A percentile compares a stretch with the other conserved stretches of the same genome.
phyloP scores from a whole-genome alignment of 2,329 filamentous ascomycete species.

The Penicillium sp. region DNA sequence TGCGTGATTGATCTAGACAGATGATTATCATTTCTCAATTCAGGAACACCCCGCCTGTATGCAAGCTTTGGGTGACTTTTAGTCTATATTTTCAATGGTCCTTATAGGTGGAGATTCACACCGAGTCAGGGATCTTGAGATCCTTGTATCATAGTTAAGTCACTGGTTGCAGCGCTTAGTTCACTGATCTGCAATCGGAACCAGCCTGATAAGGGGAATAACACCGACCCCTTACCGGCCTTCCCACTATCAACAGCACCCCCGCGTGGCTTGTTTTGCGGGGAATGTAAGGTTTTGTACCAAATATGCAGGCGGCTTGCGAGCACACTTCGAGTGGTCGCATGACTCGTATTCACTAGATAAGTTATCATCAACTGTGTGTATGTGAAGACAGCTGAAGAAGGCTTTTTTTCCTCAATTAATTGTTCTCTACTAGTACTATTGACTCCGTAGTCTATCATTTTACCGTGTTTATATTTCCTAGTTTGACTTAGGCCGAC shows the following conservation, averaged over 20 bases:
- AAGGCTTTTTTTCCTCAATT: too few species aligned
- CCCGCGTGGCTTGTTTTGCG: neutral
- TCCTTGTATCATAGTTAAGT: neutral
- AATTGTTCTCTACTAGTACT: too few species aligned
- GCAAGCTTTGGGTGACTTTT: neutral
- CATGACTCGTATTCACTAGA: too few species aligned
- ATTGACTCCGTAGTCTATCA: too few species aligned
- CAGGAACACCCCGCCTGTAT: neutral
- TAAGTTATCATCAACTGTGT: too few species aligned
- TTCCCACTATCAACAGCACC: neutral
- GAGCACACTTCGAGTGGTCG: too few species aligned
- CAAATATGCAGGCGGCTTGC: too few species aligned
- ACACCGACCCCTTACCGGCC: neutral
- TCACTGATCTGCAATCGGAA: neutral
- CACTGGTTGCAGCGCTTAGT: neutral
- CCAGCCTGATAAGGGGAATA: neutral
- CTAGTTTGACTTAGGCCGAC: too few species aligned
- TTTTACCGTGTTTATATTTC: too few species aligned
- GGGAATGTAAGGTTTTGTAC: neutral
- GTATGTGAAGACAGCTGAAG: too few species aligned
- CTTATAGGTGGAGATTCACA: neutral
- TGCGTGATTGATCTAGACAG: neutral
- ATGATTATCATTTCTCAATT: neutral
- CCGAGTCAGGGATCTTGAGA: neutral
- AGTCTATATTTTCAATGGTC: neutral